phyloP scores from a whole-genome alignment of 139 green algal species.

The Edaphochlamys debaryana region DNA sequence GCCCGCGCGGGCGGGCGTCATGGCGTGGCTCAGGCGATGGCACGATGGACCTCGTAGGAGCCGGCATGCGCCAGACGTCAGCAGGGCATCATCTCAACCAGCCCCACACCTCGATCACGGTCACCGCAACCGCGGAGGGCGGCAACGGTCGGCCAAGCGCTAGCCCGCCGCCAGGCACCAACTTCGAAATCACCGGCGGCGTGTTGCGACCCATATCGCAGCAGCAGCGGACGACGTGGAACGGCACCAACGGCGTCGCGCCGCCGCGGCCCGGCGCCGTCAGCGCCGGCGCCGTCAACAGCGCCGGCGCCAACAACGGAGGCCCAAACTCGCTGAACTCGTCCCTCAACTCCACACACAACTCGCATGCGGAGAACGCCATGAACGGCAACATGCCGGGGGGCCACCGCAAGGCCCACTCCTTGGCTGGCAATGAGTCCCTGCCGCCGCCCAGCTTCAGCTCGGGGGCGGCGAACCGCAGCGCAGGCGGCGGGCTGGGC shows the following conservation, averaged over 20 bases:
- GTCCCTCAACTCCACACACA: neutral
- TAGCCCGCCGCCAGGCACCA: no score
- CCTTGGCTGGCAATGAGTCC: slow-evolving; percentile 5
- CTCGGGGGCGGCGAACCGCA: no score
- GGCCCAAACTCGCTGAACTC: neutral
- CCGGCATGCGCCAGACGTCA: no score
- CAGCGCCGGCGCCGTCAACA: neutral
- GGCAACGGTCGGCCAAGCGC: no score
- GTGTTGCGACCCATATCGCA: no score
- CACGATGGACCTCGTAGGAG: no score
- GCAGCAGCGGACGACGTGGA: slow-evolving; percentile 24
- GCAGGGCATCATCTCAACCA: neutral
- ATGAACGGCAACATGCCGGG: no score
- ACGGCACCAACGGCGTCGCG: neutral
- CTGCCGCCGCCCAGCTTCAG: neutral
- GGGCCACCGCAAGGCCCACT: slow-evolving; percentile 13
- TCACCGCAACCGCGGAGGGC: neutral
- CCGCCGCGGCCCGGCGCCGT: neutral
- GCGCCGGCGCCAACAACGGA: neutral
- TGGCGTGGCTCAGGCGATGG: no score
- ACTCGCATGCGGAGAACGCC: neutral
- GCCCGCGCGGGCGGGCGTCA: no score
- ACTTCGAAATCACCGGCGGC: no score
- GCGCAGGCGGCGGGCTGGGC: neutral
- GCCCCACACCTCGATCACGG: neutral